phyloP scores from a whole-genome alignment of 164 flowering plant genomes.

The Santalum album region DNA sequence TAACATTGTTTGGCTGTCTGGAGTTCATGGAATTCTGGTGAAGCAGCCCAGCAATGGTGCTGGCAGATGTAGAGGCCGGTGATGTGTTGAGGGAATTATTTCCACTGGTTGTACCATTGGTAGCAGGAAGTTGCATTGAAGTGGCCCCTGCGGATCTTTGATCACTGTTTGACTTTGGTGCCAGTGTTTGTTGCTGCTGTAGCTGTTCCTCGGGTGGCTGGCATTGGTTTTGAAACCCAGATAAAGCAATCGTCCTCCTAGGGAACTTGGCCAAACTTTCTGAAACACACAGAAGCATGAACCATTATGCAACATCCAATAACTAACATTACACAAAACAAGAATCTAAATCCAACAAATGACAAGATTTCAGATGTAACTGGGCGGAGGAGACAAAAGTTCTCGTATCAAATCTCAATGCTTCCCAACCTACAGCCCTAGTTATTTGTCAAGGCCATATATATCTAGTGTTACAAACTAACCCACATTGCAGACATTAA shows the following conservation, averaged over 20 bases:
- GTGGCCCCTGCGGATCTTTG: slow-evolving; percentile 34
- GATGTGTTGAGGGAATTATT: slow-evolving; percentile 34
- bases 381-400: no score
- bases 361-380: no score
- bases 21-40: slow-evolving; percentile 89
- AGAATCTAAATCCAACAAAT: no score
- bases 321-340: no score
- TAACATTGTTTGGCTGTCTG: slow-evolving; percentile 50
- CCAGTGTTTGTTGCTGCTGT: slow-evolving; percentile 28
- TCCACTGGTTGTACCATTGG: slow-evolving; percentile 45
- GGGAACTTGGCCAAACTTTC: slow-evolving; percentile 94
- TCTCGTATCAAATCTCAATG: no score
- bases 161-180: slow-evolving; percentile 37
- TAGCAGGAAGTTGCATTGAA: slow-evolving; percentile 34
- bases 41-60: slow-evolving; percentile 53
- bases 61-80: slow-evolving; percentile 36
- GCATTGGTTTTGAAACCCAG: slow-evolving; percentile 43
- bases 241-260: slow-evolving; percentile 40
- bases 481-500: no score
- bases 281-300: slow-evolving; percentile 7
- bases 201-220: slow-evolving; percentile 50
- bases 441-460: no score
- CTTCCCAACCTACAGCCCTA: no score
- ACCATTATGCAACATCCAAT: no score
- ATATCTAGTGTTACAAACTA: no score